phyloP scores from a whole-genome alignment of 331 rosid species.

The Phaseolus coccineus region DNA sequence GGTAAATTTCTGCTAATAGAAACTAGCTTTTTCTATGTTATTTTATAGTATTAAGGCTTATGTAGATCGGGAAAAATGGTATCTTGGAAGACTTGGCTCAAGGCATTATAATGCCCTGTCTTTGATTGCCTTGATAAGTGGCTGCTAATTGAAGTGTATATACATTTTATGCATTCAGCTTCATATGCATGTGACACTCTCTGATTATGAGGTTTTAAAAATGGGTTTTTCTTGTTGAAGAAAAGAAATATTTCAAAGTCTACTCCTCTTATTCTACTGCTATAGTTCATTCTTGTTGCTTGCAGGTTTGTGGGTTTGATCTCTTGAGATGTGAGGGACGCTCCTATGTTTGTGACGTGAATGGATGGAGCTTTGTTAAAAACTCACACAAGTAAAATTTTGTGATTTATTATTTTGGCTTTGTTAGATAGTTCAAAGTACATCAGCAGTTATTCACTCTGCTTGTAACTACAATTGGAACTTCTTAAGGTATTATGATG shows the following conservation, averaged over 20 bases:
- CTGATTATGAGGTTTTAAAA: neutral
- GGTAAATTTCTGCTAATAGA: too few relatives aligned
- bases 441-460: conserved; percentile 8
- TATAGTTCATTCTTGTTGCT: conserved; percentile 37
- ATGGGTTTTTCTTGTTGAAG: neutral
- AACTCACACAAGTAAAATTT: conserved; percentile 94
- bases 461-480: conserved; percentile 9
- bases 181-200: neutral
- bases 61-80: too few relatives aligned
- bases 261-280: conserved; percentile 37
- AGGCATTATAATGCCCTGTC: too few relatives aligned
- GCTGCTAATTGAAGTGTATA: too few relatives aligned
- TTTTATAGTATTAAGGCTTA: too few relatives aligned
- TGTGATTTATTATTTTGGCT: conserved; percentile 26
- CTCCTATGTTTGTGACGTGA: conserved; percentile 96
- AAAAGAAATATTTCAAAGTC: conserved; percentile 17
- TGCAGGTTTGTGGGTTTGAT: conserved; percentile 98
- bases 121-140: too few relatives aligned
- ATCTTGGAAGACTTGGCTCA: too few relatives aligned
- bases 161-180: neutral
- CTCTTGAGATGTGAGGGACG: conserved; percentile 96
- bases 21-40: too few relatives aligned
- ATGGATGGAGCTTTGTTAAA: conserved; percentile 98
- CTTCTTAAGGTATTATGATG: conserved; percentile 86
- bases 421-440: conserved; percentile 35